phyloP scores from a whole-genome alignment of 371 early-diverging fungal species.

The Dinochytrium kinnereticum region DNA sequence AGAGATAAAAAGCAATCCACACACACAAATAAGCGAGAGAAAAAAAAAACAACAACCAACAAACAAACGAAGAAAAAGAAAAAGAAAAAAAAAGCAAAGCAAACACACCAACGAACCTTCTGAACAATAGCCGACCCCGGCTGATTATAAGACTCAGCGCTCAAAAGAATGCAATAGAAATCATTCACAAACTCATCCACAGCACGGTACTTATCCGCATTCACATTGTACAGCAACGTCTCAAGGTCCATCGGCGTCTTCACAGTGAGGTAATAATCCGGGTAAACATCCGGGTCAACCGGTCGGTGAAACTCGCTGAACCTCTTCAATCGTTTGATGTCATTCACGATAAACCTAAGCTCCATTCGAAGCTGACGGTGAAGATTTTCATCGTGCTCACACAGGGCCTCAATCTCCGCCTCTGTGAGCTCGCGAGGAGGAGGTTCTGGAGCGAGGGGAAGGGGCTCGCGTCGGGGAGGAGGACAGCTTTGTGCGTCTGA shows the following conservation, averaged over 20 bases:
- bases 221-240: slow-evolving; percentile 28
- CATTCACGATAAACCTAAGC: slow-evolving; percentile 56
- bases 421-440: slow-evolving; percentile 54
- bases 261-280: slow-evolving; percentile 38
- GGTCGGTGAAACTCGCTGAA: slow-evolving; percentile 54
- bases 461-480: slow-evolving; percentile 25
- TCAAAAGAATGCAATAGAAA: slow-evolving; percentile 32
- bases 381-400: slow-evolving; percentile 54
- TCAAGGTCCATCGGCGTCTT: slow-evolving; percentile 39
- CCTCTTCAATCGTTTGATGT: slow-evolving; percentile 50
- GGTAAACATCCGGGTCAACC: slow-evolving; percentile 46
- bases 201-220: slow-evolving; percentile 33
- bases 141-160: slow-evolving; percentile 39
- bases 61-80: slow-evolving; percentile 7
- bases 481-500: not conserved
- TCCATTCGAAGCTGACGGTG: slow-evolving; percentile 56
- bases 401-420: slow-evolving; percentile 47
- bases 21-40: not conserved
- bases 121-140: slow-evolving; percentile 32
- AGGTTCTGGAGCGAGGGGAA: slow-evolving; percentile 53
- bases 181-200: slow-evolving; percentile 45
- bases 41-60: slow-evolving; percentile 10
- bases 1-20: not conserved
- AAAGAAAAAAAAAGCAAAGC: slow-evolving; percentile 7
- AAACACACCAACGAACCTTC: slow-evolving; percentile 28